Percentiles rank a stretch among this genome's conserved stretches.
phyloP scores from a whole-genome alignment of 345 rosid species.

The Acer negundo region DNA sequence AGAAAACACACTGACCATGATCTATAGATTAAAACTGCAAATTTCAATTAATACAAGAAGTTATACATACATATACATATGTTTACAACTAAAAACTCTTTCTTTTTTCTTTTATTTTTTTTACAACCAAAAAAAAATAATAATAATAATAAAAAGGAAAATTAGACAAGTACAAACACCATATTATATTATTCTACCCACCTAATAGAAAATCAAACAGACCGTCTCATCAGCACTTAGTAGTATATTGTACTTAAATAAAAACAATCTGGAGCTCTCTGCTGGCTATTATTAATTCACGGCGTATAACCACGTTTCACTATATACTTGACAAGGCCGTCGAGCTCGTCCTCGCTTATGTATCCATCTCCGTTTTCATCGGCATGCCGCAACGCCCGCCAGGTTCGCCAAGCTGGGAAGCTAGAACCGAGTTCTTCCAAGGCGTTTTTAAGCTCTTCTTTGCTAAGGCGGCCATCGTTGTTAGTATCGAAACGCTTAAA shows the following conservation, averaged over 20 bases:
- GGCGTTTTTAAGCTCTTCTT: neutral
- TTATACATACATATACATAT: too few relatives aligned
- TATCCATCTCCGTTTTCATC: slow-evolving; percentile 7
- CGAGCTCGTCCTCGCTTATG: neutral
- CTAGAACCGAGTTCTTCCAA: neutral
- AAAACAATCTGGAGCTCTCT: neutral
- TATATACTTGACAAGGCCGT: neutral
- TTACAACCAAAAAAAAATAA: neutral
- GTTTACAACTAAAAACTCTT: too few relatives aligned
- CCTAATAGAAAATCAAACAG: neutral
- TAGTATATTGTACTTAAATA: too few relatives aligned
- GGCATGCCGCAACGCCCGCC: neutral
- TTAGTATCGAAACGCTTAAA: neutral
- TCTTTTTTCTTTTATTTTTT: too few relatives aligned
- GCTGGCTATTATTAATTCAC: neutral
- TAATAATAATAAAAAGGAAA: neutral
- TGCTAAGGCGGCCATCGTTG: neutral
- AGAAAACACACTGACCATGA: neutral
- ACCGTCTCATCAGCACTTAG: too few relatives aligned
- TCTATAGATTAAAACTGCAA: neutral
- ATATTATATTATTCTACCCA: too few relatives aligned
- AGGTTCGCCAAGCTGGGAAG: neutral
- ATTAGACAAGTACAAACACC: neutral
- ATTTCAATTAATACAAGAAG: neutral
- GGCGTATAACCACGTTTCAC: neutral